Base-by-base conservation (phyloP, 2,329 filamentous ascomycete species). In the Ophiocordyceps camponoti-floridani region DNA sequence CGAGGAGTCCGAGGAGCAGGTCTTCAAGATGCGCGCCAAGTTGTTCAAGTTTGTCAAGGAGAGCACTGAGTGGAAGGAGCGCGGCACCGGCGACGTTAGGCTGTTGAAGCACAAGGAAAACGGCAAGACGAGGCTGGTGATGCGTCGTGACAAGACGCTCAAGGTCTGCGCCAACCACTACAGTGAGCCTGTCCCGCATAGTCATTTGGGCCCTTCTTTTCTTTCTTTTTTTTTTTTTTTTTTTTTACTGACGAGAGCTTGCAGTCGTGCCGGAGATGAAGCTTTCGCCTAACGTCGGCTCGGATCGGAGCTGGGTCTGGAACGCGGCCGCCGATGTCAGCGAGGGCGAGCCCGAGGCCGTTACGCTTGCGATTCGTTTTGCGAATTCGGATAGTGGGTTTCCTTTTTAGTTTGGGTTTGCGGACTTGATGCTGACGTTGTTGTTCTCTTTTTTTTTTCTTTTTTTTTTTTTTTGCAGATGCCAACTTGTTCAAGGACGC, bases 131-230 rank as follows among this genome's bases (percentile, higher is more conserved):
- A 80, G 91, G 56, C 73, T 98, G 57, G 91, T 98, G 56, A 98
- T 98, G 91, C 84, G 91, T 65, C 79, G 91, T 63, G 91, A 98
- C 74, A 96, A 96, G 85, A 98, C 91, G 49, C 79, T 96, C 70
- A 98, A 98, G 77, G 91, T 98, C 68, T 98, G 91, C 81, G 91
- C 91, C 62, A 98, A 98, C 75, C 91, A 98, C 76, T 98, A 98
- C 69, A 82, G 88, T 94, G 80, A 58, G n/a, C n/a, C n/a, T n/a
- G n/a, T n/a, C n/a, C n/a, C n/a, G n/a, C n/a, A n/a, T n/a, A n/a
- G n/a, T n/a, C n/a, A n/a, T n/a, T n/a, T n/a, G n/a, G n/a, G 83
- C 70, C 16, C 8, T 9, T 5, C 18, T n/a, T n/a, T 26, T 27
- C 18, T 11, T n/a, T 35, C 14, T 12, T 42, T 28, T 40, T 26